Conservation (phyloP, 2,329 filamentous ascomycete genomes). For the Penicillium griseofulvum region DNA sequence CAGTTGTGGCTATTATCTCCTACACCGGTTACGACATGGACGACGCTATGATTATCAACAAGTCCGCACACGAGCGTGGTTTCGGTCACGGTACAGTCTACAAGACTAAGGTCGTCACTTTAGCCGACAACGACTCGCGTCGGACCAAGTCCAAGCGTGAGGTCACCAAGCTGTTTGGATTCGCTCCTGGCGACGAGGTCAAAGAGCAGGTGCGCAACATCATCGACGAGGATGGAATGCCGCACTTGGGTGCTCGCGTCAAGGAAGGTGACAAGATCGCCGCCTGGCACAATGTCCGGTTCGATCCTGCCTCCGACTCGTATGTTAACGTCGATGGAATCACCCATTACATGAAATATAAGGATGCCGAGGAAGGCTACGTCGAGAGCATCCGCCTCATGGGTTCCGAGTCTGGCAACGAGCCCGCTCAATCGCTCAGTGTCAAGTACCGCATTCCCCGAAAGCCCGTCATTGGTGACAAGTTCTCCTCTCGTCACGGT, state of each 20-base stretch:
- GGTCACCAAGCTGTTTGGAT: conserved; percentile 83
- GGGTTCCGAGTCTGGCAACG: conserved; percentile 76
- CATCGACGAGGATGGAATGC: conserved; percentile 85
- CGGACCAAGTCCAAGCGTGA: conserved; percentile 64
- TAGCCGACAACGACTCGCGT: conserved; percentile 72
- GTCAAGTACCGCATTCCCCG: conserved; percentile 91
- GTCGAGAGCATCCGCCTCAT: conserved; percentile 91
- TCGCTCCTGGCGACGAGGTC: conserved; percentile 73
- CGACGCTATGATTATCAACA: conserved; percentile 99
- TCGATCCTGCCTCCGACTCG: conserved; percentile 66
- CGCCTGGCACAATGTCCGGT: conserved; percentile 84
- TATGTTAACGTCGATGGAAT: conserved; percentile 81
- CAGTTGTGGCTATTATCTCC: conserved; percentile 93
- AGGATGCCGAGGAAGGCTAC: conserved; percentile 82
- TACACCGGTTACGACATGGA: conserved; percentile 99
- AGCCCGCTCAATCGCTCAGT: conserved; percentile 82
- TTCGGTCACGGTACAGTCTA: conserved; percentile 96
- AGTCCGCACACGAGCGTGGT: conserved; percentile 90
- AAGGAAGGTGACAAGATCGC: conserved; percentile 80
- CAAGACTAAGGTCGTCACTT: conserved; percentile 89
- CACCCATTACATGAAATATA: conserved; percentile 91
- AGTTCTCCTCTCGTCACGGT: conserved; percentile 97
- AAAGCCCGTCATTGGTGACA: conserved; percentile 91
- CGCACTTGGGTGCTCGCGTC: conserved; percentile 73
- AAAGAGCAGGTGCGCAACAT: conserved; percentile 67